Base-by-base conservation (phyloP, 768 basidiomycete genomes). In the Psilocybe azurescens region DNA sequence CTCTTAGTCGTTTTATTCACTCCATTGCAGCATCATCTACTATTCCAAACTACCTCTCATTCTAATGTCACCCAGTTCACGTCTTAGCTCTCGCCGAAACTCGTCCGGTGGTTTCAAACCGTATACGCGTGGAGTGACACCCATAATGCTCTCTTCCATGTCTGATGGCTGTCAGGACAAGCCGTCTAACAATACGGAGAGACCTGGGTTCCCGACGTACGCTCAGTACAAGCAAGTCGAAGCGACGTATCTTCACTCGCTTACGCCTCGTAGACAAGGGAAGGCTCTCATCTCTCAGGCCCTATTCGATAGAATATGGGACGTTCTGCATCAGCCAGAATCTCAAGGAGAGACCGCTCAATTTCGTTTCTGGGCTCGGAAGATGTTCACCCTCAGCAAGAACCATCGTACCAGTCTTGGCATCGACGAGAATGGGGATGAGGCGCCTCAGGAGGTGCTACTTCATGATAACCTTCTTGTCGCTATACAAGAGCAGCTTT, bases 291-390 rank as follows among this genome's bases (percentile, higher is more conserved):
- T 94, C 72, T 86, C 85, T 11, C 89, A 88, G 67, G 75, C 75
- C 33, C 79, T 89, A 80, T 91, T 91, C 70, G 88, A 89, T 76
- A 78, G 86, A 49, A 87, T 93, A 73, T 88, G 89, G 83, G 83
- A 86, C 65, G 86, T 89, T 20, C 78, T 93, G 28, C 80, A 83
- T 39, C 75, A 83, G 58, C 85, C 86, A 5, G 78, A 81, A 1
- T 72, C 77, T 29, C 69, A 68, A 18, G 78, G 77, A 24, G 77
- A 79, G 61, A 87, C 84, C 2, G 83, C 90, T 1, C 90, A 92
- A 69, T 93, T 93, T 72, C 83, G 90, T 46, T 91, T 88, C 74
- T 93, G 91, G 91, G 91, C 87, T 11, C 87, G 90, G 68, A 91
- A 90, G 79, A 93, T 89, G 87, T 94, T 94, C 71, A 78, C 74